Evolutionary conservation across 768 basidiomycete genomes (phyloP), one percentile per base, ranked within the genome.

Genomic region (Fomitopsis serialis): DNA sequence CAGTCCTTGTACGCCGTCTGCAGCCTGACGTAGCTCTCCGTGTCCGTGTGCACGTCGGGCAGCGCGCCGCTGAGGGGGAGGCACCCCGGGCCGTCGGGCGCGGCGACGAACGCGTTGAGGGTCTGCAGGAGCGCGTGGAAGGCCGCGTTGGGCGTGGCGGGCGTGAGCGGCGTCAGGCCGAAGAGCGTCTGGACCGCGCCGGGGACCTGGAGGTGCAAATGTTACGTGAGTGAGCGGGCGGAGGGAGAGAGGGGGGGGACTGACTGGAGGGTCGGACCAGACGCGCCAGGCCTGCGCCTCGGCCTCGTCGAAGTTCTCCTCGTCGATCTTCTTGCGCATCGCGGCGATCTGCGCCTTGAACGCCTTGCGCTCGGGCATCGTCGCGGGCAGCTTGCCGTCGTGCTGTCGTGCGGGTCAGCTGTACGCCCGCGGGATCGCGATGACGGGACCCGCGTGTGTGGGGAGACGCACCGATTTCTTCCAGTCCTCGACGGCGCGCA

Each of bases 291-390:
- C 91, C 65, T 97, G 90, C 7, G 87, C 77, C 62, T 88, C 80
- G 2, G 95, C 96, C 68, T 98, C 96, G 55, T 97, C 96, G 65
- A 94, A 94, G 70, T 98, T 99, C 74, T 99, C 97, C 65, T 98
- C 93, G 64, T 99, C 97, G 0, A 70, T 60, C 62, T 92, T 92
- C 53, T 78, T 64, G 61, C 85, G 84, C 75, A 85, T 80, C 1
- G 72, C 71, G n/a, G 74, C 69, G 42, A 98, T 71, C 2, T 50
- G 52, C 32, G 78, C 71, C 64, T 94, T 93, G 77, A 98, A 96
- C 25, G 78, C 82, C 56, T 85, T 78, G 62, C 87, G 83, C 60
- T 97, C 90, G 1, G 74, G 75, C 32, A 65, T 71, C 27, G 66
- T 82, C 69, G 70, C 74, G 44, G 73, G 90, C 11, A 78, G 72